Percentiles rank a stretch among this genome's conserved stretches.
phyloP scores from a whole-genome alignment of 75 land plant genomes.

The Cupressus sempervirens region DNA sequence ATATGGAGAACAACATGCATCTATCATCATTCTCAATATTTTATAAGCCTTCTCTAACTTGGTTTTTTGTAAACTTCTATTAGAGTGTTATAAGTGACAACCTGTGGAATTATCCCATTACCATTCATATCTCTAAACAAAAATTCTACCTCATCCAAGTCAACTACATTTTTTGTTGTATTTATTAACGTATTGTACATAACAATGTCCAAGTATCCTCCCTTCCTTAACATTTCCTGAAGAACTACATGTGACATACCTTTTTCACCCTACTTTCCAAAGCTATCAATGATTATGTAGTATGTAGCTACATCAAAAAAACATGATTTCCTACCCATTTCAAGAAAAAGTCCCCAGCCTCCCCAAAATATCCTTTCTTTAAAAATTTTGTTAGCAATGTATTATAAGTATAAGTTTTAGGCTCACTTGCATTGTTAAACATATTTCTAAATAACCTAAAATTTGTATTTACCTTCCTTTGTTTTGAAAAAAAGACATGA shows the following conservation, averaged over 20 bases:
- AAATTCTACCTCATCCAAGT: conserved; percentile 50
- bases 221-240: conserved; percentile 44
- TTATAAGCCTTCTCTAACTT: conserved; percentile 55
- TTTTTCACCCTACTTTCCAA: conserved; percentile 54
- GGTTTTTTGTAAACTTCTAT: conserved; percentile 59
- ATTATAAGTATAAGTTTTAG: conserved; percentile 53
- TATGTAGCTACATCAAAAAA: conserved; percentile 63
- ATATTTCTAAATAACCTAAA: conserved; percentile 61
- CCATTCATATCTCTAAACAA: conserved; percentile 62
- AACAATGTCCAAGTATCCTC: conserved; percentile 60
- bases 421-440: conserved; percentile 32
- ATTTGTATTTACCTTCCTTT: conserved; percentile 51
- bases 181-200: conserved; percentile 78
- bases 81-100: conserved; percentile 65
- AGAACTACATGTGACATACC: conserved; percentile 58
- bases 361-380: conserved; percentile 57
- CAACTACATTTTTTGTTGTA: conserved; percentile 66
- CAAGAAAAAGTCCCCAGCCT: conserved; percentile 57
- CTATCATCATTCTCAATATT: conserved; percentile 58
- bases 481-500: conserved; percentile 50
- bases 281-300: conserved; percentile 55
- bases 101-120: conserved; percentile 64
- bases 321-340: conserved; percentile 48
- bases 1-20: conserved; percentile 55
- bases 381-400: conserved; percentile 52